phyloP scores from a whole-genome alignment of 2,329 filamentous ascomycete genomes.

The Didymella glomerata region DNA sequence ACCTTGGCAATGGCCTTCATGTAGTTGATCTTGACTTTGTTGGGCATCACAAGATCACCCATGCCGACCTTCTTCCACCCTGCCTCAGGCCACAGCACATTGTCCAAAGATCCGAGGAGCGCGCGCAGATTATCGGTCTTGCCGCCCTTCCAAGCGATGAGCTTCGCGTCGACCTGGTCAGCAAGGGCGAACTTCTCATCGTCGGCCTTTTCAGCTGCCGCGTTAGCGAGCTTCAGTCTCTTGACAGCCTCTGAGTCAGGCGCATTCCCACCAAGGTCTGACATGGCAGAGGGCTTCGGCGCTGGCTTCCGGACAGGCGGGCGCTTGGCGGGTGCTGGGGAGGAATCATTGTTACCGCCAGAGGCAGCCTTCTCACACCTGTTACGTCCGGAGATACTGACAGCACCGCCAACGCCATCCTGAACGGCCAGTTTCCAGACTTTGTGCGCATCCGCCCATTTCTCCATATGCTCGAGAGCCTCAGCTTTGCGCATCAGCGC shows the following conservation, averaged over 20 bases:
- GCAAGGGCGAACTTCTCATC: conserved; percentile 91
- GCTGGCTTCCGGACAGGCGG: conserved; percentile 40
- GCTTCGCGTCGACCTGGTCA: conserved; percentile 82
- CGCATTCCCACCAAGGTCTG: conserved; percentile 54
- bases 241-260: conserved; percentile 77
- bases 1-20: conserved; percentile 99
- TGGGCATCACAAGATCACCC: conserved; percentile 89
- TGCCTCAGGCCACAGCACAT: conserved; percentile 87
- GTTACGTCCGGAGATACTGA: conserved; percentile 84
- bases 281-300: conserved; percentile 54
- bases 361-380: conserved; percentile 86
- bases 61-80: conserved; percentile 98
- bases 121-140: conserved; percentile 94
- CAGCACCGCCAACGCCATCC: conserved; percentile 82
- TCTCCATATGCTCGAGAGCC: conserved; percentile 93
- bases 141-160: conserved; percentile 84
- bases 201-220: conserved; percentile 83
- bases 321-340: conserved; percentile 33
- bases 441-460: conserved; percentile 82
- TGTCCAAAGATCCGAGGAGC: conserved; percentile 84
- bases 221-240: conserved; percentile 82
- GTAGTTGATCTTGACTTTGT: conserved; percentile 96
- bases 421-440: conserved; percentile 87
- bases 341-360: conserved; percentile 30
- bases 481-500: conserved; percentile 94